These are phyloP conservation scores for Amanita inopinata DNA, from an alignment of 768 basidiomycete species.

Conservation along the genomic window DNA sequence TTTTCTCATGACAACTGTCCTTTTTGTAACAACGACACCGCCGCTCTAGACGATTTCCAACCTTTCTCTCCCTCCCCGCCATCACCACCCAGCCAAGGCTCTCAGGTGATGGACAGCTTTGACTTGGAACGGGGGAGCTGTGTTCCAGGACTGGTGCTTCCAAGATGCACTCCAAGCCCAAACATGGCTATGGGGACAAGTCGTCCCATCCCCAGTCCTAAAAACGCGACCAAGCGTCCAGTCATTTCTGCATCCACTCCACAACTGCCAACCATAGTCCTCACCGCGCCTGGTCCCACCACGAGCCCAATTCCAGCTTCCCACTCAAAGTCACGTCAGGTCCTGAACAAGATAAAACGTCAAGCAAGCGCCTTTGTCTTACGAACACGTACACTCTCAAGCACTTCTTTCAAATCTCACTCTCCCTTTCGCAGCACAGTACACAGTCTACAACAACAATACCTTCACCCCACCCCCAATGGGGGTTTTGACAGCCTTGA, in stretches of 20 bases:
- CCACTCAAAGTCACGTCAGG: slow-evolving; percentile 3
- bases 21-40: neutral
- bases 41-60: neutral
- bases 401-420: neutral
- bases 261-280: neutral
- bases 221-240: too few relatives aligned
- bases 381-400: slow-evolving; percentile 5
- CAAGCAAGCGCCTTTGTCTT: slow-evolving; percentile 5
- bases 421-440: neutral
- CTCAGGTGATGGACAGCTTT: slow-evolving; percentile 1
- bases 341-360: slow-evolving; percentile 6
- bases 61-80: neutral
- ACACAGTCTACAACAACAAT: neutral
- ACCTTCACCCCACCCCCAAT: neutral
- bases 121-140: slow-evolving; percentile 5
- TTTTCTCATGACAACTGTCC: too few relatives aligned
- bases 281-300: too few relatives aligned
- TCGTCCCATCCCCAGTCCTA: too few relatives aligned
- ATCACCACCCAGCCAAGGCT: neutral
- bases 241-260: too few relatives aligned
- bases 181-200: too few relatives aligned
- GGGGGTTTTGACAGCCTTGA: neutral
- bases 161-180: neutral
- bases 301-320: neutral
- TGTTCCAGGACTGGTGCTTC: neutral